Evolutionary conservation across 1,284 basidiomycete genomes (phyloP).

Genomic region (Inonotus hispidus): DNA sequence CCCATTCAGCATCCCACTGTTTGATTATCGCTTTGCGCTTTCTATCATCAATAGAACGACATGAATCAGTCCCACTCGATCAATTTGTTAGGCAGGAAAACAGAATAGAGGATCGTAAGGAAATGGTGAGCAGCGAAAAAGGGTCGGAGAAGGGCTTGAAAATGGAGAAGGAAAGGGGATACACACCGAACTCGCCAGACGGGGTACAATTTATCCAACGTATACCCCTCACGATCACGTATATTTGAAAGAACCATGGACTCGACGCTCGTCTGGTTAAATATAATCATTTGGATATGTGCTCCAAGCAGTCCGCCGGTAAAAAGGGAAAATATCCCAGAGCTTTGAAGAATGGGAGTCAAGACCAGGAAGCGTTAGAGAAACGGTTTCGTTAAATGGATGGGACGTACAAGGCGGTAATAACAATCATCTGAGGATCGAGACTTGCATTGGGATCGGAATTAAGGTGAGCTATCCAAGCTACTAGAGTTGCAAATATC

Average conservation of each 20-base stretch:
- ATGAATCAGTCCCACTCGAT: background rate
- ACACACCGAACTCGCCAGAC: conserved; percentile 49
- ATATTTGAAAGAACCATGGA: conserved; percentile 50
- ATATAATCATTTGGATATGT: conserved; percentile 57
- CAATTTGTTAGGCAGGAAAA: too few relatives aligned
- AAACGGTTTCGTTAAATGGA: background rate
- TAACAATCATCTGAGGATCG: conserved; percentile 62
- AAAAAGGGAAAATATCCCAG: conserved; percentile 69
- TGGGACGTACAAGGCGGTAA: conserved; percentile 53
- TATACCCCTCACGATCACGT: conserved; percentile 54
- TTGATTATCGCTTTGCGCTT: conserved; percentile 37
- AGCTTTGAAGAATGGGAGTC: conserved; percentile 29
- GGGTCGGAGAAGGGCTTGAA: too few relatives aligned
- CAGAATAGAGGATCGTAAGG: too few relatives aligned
- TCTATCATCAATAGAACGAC: conserved; percentile 30
- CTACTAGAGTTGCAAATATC: conserved; percentile 51
- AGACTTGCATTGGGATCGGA: conserved; percentile 28
- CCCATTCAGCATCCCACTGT: conserved; percentile 77
- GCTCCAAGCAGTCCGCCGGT: conserved; percentile 49
- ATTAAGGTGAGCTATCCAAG: conserved; percentile 36
- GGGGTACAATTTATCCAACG: conserved; percentile 40
- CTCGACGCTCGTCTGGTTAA: conserved; percentile 79
- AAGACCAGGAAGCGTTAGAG: conserved; percentile 3
- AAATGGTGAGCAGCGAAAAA: too few relatives aligned
- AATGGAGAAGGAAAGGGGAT: background rate